Base-by-base conservation (phyloP, 352 stramenopile species). In the Aphanomyces invadans region DNA sequence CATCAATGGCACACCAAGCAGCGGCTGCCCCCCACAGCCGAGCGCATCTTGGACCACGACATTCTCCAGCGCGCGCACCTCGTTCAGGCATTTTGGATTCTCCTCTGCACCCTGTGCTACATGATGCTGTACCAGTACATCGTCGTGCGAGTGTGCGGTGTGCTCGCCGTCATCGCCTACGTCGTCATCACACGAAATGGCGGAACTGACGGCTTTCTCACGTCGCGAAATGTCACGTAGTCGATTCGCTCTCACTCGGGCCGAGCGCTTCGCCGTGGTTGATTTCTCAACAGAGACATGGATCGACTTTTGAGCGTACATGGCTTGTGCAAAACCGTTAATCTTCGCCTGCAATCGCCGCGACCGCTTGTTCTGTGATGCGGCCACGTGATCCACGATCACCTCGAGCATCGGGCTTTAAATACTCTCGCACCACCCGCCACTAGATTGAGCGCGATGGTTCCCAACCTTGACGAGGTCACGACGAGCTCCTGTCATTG, bases 81-180 rank as follows among this genome's bases (percentile, higher is more conserved):
- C 12, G 59, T 92, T 25, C 57, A 79, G 38, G 70, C 66, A 26
- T 86, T 89, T 68, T 91, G 83, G 83, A 21, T 86, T 10, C 70
- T 74, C 19, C 62, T 80, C 46, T 70, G 82, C 42, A 60, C 69
- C 42, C 31, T 71, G 23, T 25, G 74, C 21, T 65, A 70, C 61
- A 69, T 48, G 60, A 46, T 44, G 19, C 2, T 60, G 15, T 67
- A 67, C 60, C 25, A 29, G n/a, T 67, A 67, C 49, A 28, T 12
- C 15, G 7, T n/a, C 31, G 33, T 67, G 42, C 60, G 60, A 3
- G 9, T 44, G 17, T 67, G 26, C 11, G 29, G n/a, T 21, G 36
- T 28, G 5, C 0, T 49, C 19, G 4, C 39, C 0, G n/a, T 36
- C 29, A 9, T 57, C 5, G 42, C n/a, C 32, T 44, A 67, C n/a